phyloP scores from a whole-genome alignment of 345 rosid species.

The Populus pruinosa region DNA sequence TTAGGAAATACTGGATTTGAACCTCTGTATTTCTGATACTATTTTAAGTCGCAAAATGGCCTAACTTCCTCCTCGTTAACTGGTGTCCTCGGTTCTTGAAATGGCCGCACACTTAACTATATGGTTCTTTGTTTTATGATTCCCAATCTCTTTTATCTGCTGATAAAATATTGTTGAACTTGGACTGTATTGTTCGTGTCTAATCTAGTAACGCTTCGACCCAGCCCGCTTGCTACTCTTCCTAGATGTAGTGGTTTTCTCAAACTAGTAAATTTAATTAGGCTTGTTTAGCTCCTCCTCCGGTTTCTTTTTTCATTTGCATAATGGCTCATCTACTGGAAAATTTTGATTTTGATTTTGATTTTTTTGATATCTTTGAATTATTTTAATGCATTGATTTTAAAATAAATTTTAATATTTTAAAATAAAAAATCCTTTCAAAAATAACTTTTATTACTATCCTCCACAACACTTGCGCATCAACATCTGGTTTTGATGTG shows the following conservation, averaged over 20 bases:
- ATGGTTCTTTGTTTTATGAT: not conserved
- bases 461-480: no score
- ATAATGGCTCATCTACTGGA: not conserved
- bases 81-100: not conserved
- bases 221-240: not conserved
- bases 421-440: no score
- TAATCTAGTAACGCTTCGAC: not conserved
- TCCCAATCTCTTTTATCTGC: not conserved
- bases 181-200: not conserved
- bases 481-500: not conserved
- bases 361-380: no score
- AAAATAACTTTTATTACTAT: no score
- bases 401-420: no score
- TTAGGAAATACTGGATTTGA: not conserved
- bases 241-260: not conserved
- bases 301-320: not conserved
- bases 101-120: not conserved
- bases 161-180: not conserved
- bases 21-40: not conserved
- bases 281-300: not conserved
- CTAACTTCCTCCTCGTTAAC: not conserved
- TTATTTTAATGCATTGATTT: no score
- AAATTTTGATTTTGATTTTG: no score
- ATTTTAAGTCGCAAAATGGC: not conserved
- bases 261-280: not conserved